These are phyloP conservation scores for Phaffia rhodozyma DNA, from an alignment of 1,284 basidiomycete species.

Conservation along the genomic window DNA sequence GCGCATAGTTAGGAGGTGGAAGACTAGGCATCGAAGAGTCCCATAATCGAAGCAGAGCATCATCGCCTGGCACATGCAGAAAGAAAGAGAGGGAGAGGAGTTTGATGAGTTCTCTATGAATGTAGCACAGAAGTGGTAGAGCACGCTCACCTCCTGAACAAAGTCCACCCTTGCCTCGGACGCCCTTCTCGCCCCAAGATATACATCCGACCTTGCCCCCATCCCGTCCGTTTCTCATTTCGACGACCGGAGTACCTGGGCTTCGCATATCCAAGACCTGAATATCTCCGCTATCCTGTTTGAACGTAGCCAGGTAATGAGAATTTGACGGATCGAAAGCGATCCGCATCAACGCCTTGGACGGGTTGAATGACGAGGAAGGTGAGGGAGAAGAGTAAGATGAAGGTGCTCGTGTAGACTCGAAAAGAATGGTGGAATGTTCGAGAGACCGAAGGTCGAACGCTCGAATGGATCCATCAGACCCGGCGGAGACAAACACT, in stretches of 20 bases:
- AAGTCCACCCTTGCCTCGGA: slow-evolving; percentile 60
- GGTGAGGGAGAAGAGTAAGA: slow-evolving; percentile 36
- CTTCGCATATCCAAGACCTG: slow-evolving; percentile 89
- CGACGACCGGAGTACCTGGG: slow-evolving; percentile 84
- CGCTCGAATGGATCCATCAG: slow-evolving; percentile 88
- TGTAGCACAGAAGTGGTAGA: not conserved
- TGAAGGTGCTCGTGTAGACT: slow-evolving; percentile 49
- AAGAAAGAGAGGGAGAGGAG: too few species aligned
- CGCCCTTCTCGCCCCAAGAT: slow-evolving; percentile 58
- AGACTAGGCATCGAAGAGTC: too few species aligned
- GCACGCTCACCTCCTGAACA: slow-evolving; percentile 62
- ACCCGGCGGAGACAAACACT: slow-evolving; percentile 96
- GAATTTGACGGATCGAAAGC: slow-evolving; percentile 76
- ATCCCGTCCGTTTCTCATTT: slow-evolving; percentile 55
- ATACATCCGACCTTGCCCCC: slow-evolving; percentile 67
- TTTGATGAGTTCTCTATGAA: too few species aligned
- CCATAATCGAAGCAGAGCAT: too few species aligned
- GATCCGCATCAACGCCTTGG: slow-evolving; percentile 67
- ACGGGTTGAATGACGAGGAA: slow-evolving; percentile 35
- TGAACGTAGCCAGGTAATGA: slow-evolving; percentile 84
- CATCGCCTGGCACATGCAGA: too few species aligned
- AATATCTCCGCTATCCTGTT: slow-evolving; percentile 67
- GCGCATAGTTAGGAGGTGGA: too few species aligned
- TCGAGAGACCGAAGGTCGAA: slow-evolving; percentile 93
- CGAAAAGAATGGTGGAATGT: slow-evolving; percentile 92